phyloP scores from a whole-genome alignment of 805 yeast species.

The Pichia paraexigua region DNA sequence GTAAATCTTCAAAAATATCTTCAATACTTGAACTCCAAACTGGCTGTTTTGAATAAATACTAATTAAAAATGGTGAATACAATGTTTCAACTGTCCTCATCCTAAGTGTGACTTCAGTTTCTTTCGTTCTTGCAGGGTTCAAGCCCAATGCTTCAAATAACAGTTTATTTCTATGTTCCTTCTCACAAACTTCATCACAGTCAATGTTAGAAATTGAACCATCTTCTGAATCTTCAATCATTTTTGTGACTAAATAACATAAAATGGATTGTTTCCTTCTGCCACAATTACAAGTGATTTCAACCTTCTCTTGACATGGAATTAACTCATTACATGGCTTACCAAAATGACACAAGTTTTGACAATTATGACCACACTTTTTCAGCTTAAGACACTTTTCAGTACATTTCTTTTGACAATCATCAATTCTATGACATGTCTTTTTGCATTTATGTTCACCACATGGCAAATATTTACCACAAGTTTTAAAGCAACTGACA shows the following conservation, averaged over 20 bases:
- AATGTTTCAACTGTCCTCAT: slow-evolving; percentile 25
- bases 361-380: slow-evolving; percentile 66
- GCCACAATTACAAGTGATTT: slow-evolving; percentile 59
- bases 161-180: slow-evolving; percentile 49
- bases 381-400: slow-evolving; percentile 48
- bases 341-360: slow-evolving; percentile 51
- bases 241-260: slow-evolving; percentile 38
- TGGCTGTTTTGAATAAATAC: slow-evolving; percentile 45
- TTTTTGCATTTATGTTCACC: slow-evolving; percentile 46
- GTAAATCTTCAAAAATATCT: slow-evolving; percentile 38
- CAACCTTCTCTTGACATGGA: slow-evolving; percentile 45
- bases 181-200: slow-evolving; percentile 68
- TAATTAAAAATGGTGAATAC: slow-evolving; percentile 40
- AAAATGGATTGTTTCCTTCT: slow-evolving; percentile 36
- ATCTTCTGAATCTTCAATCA: slow-evolving; percentile 3
- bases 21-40: slow-evolving; percentile 68
- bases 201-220: slow-evolving; percentile 26
- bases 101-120: slow-evolving; percentile 17
- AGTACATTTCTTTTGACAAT: slow-evolving; percentile 54
- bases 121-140: slow-evolving; percentile 8
- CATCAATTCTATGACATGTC: slow-evolving; percentile 48
- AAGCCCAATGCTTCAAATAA: slow-evolving; percentile 54
- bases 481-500: slow-evolving; percentile 62
- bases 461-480: slow-evolving; percentile 42
- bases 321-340: slow-evolving; percentile 41